phyloP scores from a whole-genome alignment of 75 land plant genomes.

The Picea sitchensis region DNA sequence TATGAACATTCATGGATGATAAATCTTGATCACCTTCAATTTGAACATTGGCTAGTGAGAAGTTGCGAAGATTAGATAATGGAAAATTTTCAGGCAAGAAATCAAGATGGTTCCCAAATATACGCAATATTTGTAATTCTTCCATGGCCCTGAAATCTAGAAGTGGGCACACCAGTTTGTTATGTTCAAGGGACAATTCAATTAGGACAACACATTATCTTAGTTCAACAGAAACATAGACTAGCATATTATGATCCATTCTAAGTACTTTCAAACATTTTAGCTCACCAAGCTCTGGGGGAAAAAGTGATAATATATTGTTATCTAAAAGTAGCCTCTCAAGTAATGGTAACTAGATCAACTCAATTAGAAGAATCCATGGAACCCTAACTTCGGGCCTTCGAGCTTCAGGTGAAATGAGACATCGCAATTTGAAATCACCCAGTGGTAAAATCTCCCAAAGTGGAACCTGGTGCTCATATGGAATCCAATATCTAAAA shows the following conservation, averaged over 20 bases:
- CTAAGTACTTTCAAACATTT: conserved; percentile 78
- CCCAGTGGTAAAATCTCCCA: too few relatives aligned
- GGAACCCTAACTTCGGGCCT: too few relatives aligned
- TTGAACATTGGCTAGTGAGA: conserved; percentile 92
- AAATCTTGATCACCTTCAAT: conserved; percentile 86
- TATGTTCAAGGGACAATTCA: conserved; percentile 93
- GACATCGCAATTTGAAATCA: too few relatives aligned
- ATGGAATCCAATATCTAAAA: too few relatives aligned
- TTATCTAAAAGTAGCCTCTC: conserved; percentile 87
- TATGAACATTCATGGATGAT: conserved; percentile 69
- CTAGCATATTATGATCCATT: conserved; percentile 79
- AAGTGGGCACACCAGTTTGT: conserved; percentile 92
- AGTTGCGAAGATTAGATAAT: conserved; percentile 66
- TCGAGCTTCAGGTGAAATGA: too few relatives aligned
- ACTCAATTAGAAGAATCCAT: too few relatives aligned
- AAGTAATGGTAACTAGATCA: conserved; percentile 64
- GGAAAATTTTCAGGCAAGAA: conserved; percentile 96
- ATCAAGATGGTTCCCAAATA: conserved; percentile 96
- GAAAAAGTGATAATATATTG: conserved; percentile 68
- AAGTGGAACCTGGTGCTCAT: too few relatives aligned
- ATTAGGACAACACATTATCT: conserved; percentile 74
- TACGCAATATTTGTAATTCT: conserved; percentile 66
- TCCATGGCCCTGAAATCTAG: conserved; percentile 99
- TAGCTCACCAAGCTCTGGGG: conserved; percentile 86
- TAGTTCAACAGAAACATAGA: conserved; percentile 89